Evolutionary conservation across 306 rosid genomes (phyloP).

Genomic region (Trifolium dubium): DNA sequence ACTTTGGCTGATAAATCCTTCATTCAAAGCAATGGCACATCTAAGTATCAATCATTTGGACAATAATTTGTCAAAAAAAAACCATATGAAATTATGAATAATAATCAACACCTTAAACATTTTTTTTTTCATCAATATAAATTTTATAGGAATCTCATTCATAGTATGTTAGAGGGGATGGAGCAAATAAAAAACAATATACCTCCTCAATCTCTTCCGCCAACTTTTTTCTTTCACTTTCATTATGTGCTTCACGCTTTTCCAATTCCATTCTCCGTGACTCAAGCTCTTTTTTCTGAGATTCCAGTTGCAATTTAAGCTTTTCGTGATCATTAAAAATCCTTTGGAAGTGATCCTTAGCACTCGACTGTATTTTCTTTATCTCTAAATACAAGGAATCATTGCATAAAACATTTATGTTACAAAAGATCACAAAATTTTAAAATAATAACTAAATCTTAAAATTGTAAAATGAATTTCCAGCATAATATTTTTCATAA

Average conservation of each 20-base stretch:
- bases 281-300: slow-evolving; percentile 83
- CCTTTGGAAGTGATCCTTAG: slow-evolving; percentile 84
- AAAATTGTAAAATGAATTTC: slow-evolving; percentile 40
- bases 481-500: slow-evolving; percentile 27
- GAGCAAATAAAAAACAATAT: slow-evolving; percentile 44
- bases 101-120: slow-evolving; percentile 9
- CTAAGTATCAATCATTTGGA: slow-evolving; percentile 21
- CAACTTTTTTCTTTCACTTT: slow-evolving; percentile 80
- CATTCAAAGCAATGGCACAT: slow-evolving; percentile 6
- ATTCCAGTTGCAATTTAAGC: slow-evolving; percentile 78
- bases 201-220: slow-evolving; percentile 89
- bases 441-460: slow-evolving; percentile 27
- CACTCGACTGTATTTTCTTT: slow-evolving; percentile 74
- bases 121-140: slow-evolving; percentile 10
- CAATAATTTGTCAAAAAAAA: slow-evolving; percentile 4
- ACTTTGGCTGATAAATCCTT: slow-evolving; percentile 19
- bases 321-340: slow-evolving; percentile 83
- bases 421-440: slow-evolving; percentile 33
- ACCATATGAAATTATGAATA: not conserved
- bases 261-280: slow-evolving; percentile 68
- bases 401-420: slow-evolving; percentile 38
- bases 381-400: slow-evolving; percentile 62
- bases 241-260: slow-evolving; percentile 84
- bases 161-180: slow-evolving; percentile 34
- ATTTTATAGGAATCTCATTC: slow-evolving; percentile 31